A percentile compares a stretch with the other conserved stretches of the same genome.
These are phyloP conservation scores for Termitomyces sp. DNA, from an alignment of 768 basidiomycete genomes.

Conservation along the genomic window DNA sequence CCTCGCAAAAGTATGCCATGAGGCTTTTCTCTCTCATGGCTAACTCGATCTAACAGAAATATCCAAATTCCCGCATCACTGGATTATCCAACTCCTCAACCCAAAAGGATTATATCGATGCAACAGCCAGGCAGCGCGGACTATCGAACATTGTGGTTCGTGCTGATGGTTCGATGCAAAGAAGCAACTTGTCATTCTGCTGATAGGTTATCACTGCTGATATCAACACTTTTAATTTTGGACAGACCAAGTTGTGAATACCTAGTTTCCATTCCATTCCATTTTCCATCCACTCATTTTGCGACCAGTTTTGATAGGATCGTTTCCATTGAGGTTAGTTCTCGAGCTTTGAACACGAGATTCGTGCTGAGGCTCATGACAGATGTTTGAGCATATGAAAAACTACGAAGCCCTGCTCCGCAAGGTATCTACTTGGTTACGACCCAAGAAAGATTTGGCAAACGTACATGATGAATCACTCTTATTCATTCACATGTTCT, in stretches of 20 bases:
- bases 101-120: not conserved
- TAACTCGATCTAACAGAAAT: not conserved
- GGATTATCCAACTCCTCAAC: not conserved
- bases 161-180: not conserved
- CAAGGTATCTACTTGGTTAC: constrained; percentile 66
- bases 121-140: not conserved
- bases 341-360: not conserved
- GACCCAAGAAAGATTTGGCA: constrained; percentile 35
- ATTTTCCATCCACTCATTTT: not conserved
- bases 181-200: not conserved
- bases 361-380: not conserved
- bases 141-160: not conserved
- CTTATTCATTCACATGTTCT: constrained; percentile 72
- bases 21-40: not conserved
- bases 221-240: not conserved
- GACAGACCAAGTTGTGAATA: not conserved
- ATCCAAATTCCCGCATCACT: not conserved
- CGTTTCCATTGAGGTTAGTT: constrained; percentile 1
- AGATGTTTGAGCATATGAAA: constrained; percentile 82
- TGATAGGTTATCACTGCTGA: not conserved
- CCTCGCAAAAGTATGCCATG: not conserved
- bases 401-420: constrained; percentile 61
- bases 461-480: constrained; percentile 29
- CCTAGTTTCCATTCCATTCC: not conserved
- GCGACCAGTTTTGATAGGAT: constrained; percentile 1